A percentile compares a stretch with the other conserved stretches of the same genome.
These are phyloP conservation scores for Sugiyamaella chiloensis DNA, from an alignment of 805 yeast genomes.

Conservation along the genomic window DNA sequence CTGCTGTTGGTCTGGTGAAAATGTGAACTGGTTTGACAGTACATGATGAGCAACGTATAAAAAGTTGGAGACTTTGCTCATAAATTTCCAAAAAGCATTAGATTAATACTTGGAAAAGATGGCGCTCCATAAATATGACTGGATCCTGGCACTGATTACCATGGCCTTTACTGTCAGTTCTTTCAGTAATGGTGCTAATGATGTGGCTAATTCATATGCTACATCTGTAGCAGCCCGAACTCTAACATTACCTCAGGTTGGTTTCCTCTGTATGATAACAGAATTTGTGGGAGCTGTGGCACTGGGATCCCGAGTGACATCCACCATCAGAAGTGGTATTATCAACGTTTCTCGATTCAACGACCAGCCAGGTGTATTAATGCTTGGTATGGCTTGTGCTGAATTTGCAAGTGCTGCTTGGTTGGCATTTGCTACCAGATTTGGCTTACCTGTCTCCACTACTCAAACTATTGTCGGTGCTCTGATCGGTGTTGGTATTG, in stretches of 20 bases:
- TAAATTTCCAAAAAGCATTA: too few species aligned
- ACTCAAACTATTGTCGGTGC: constrained; percentile 79
- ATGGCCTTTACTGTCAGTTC: too few species aligned
- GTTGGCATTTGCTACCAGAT: constrained; percentile 61
- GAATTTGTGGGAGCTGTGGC: constrained; percentile 74
- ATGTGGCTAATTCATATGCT: constrained; percentile 77
- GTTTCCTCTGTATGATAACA: constrained; percentile 65
- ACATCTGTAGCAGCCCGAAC: constrained; percentile 72
- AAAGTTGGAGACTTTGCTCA: too few species aligned
- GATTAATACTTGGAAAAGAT: too few species aligned
- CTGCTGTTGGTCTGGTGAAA: too few species aligned
- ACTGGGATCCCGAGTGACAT: constrained; percentile 71
- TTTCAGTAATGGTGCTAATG: too few species aligned
- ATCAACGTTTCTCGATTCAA: constrained; percentile 49
- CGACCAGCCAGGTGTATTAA: constrained; percentile 62
- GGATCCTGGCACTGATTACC: too few species aligned
- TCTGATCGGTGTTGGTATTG: constrained; percentile 70
- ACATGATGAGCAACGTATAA: too few species aligned
- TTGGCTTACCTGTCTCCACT: constrained; percentile 79
- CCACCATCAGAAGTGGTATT: constrained; percentile 65
- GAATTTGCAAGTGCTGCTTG: constrained; percentile 68
- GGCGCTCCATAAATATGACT: too few species aligned
- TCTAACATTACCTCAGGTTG: constrained; percentile 70
- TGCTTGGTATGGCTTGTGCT: constrained; percentile 75
- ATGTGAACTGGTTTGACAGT: too few species aligned